Percentiles rank a stretch among this genome's conserved stretches.
These are phyloP conservation scores for Gentiana macrophylla DNA, from an alignment of 257 asterid genomes.

Conservation along the genomic window DNA sequence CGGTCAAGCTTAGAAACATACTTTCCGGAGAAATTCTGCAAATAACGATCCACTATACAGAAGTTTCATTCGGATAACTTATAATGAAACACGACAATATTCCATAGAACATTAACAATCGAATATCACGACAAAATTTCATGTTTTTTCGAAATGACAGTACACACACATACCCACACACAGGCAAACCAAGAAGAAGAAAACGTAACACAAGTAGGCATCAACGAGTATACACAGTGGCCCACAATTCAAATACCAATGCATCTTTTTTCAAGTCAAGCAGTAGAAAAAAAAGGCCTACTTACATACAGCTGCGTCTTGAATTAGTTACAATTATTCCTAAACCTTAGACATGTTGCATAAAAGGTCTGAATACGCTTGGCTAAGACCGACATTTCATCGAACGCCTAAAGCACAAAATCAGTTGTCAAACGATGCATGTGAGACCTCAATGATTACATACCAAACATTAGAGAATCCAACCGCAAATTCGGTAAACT, in stretches of 20 bases:
- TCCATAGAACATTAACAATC: background rate
- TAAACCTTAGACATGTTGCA: too few species aligned
- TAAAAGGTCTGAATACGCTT: background rate
- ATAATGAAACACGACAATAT: too few species aligned
- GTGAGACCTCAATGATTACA: background rate
- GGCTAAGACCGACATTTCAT: constrained; percentile 20
- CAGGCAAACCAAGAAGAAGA: background rate
- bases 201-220: too few species aligned
- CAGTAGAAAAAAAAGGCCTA: background rate
- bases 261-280: background rate
- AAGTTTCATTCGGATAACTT: too few species aligned
- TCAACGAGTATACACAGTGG: background rate
- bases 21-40: background rate
- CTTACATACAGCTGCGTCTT: background rate
- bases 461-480: background rate
- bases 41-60: background rate
- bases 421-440: too few species aligned
- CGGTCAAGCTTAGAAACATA: background rate
- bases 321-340: background rate
- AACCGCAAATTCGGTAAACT: background rate
- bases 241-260: background rate
- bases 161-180: background rate
- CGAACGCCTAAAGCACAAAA: constrained; percentile 27
- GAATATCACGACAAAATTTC: background rate
- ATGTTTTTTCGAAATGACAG: background rate